A percentile compares a stretch with the other conserved stretches of the same genome.
Conservation (phyloP, 305 asterid species). For the Fraxinus albicans region DNA sequence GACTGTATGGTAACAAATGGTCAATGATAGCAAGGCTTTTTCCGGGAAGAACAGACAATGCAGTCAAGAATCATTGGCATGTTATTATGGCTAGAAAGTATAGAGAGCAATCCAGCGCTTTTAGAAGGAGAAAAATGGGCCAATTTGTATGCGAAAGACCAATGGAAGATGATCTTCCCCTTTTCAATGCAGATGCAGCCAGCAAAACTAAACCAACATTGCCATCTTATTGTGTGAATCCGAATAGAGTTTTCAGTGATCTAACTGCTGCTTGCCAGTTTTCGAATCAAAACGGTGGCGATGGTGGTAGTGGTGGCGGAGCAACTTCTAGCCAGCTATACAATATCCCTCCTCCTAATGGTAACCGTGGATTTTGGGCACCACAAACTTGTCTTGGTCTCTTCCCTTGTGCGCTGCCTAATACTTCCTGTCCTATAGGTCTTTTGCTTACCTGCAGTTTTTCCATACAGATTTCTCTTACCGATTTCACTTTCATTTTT, state of each 20-base stretch:
- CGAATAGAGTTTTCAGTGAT: neutral
- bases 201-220: conserved; percentile 19
- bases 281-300: neutral
- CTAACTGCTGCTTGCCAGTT: neutral
- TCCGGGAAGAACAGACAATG: conserved; percentile 94
- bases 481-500: neutral
- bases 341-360: conserved; percentile 13
- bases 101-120: conserved; percentile 77
- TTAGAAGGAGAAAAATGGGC: conserved; percentile 65
- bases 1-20: conserved; percentile 91
- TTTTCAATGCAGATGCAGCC: neutral
- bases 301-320: conserved; percentile 24
- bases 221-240: neutral
- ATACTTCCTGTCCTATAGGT: neutral
- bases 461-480: neutral
- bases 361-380: conserved; percentile 31
- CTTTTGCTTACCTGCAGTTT: conserved; percentile 10
- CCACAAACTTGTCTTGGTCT: conserved; percentile 43
- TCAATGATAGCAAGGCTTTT: conserved; percentile 89
- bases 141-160: conserved; percentile 48
- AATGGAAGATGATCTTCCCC: conserved; percentile 21
- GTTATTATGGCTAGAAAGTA: conserved; percentile 90
- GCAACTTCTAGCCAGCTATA: conserved; percentile 1
- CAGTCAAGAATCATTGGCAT: conserved; percentile 97
- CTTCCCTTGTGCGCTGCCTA: conserved; percentile 39